Evolutionary conservation across 2,329 filamentous ascomycete species (phyloP).

Genomic region (Pyrenochaeta sp.): DNA sequence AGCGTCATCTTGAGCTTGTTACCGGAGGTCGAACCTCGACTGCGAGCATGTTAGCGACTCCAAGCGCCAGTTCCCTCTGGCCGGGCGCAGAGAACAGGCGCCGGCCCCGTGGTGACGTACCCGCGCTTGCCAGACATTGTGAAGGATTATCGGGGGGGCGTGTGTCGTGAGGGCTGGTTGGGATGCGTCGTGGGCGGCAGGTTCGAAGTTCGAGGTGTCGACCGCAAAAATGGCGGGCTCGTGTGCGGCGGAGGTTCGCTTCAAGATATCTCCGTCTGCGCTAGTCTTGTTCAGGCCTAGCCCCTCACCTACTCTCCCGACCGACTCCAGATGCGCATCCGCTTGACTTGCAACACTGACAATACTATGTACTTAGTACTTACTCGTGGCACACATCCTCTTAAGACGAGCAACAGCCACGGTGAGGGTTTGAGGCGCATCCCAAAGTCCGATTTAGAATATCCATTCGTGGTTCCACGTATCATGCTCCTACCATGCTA

Average conservation of each 20-base stretch:
- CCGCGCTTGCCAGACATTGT: conserved; percentile 25
- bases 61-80: neutral
- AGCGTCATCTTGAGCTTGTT: conserved; percentile 99
- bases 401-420: too few relatives aligned
- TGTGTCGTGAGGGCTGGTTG: conserved; percentile 17
- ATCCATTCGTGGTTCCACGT: too few relatives aligned
- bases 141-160: conserved; percentile 17
- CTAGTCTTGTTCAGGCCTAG: neutral
- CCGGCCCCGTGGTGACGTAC: conserved; percentile 10
- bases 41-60: conserved; percentile 46
- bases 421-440: too few relatives aligned
- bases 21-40: conserved; percentile 88
- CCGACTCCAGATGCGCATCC: too few relatives aligned
- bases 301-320: too few relatives aligned
- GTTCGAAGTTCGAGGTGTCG: neutral
- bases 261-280: neutral
- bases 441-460: too few relatives aligned
- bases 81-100: too few relatives aligned
- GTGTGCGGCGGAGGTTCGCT: conserved; percentile 3
- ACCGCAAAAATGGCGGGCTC: neutral
- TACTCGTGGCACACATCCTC: too few relatives aligned
- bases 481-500: too few relatives aligned
- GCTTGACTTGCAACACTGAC: too few relatives aligned
- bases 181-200: conserved; percentile 20
- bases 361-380: too few relatives aligned